A percentile compares a stretch with the other conserved stretches of the same genome.
Evolutionary conservation across 78 protist species (phyloP).

Genomic region (Dictyostelium intermedium): DNA sequence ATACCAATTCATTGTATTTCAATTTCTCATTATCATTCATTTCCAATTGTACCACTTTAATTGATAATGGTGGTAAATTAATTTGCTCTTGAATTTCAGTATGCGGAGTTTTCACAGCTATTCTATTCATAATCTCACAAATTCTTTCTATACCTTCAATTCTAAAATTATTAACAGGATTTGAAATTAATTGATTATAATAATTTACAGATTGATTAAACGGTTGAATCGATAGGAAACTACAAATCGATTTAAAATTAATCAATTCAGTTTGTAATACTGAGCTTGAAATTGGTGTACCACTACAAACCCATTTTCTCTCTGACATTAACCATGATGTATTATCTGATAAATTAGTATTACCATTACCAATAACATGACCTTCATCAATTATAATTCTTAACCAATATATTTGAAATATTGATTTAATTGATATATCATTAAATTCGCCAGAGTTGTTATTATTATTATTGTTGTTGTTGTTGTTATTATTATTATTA

Average conservation of each 20-base stretch:
- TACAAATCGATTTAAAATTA: conserved; percentile 18
- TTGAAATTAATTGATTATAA: background rate
- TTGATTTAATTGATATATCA: background rate
- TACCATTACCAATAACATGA: conserved; percentile 20
- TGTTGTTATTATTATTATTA: background rate
- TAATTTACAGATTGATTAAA: background rate
- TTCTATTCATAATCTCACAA: background rate
- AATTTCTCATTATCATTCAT: background rate
- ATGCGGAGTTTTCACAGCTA: background rate
- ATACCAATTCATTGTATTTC: conserved; percentile 45
- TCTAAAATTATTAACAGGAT: conserved; percentile 24
- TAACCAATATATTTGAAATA: conserved; percentile 19
- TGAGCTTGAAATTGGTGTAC: conserved; percentile 43
- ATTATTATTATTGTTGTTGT: too few species aligned
- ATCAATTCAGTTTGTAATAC: background rate
- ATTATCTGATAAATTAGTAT: background rate
- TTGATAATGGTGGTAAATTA: background rate
- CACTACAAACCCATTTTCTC: conserved; percentile 28
- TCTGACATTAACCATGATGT: background rate
- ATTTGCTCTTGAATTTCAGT: background rate
- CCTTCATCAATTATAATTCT: conserved; percentile 70
- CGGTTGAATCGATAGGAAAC: conserved; percentile 25
- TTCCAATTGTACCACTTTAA: background rate
- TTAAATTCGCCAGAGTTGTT: too few species aligned
- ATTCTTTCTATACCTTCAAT: background rate